These are phyloP conservation scores for Globisporangium perplexum DNA, from an alignment of 352 stramenopile genomes.

Conservation along the genomic window DNA sequence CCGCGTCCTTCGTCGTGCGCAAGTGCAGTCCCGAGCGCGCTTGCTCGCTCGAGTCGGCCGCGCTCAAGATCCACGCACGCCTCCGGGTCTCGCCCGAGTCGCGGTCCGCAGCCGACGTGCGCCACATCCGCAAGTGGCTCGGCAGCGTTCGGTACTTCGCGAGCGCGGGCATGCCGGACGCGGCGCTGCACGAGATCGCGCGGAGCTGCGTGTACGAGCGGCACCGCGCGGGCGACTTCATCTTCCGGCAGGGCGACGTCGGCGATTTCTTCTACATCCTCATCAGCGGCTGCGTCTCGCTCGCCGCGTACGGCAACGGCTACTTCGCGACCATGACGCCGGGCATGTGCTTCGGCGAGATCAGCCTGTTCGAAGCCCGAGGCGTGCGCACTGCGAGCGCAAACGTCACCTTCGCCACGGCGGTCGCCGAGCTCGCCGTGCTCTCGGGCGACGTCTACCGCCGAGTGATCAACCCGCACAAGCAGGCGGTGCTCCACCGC, in stretches of 20 bases:
- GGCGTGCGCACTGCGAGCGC: constrained; percentile 53
- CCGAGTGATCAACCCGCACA: constrained; percentile 64
- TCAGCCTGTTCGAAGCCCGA: constrained; percentile 53
- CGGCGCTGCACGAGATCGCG: constrained; percentile 47
- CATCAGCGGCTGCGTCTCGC: constrained; percentile 51
- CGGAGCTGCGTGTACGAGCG: constrained; percentile 34
- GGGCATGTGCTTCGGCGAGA: constrained; percentile 63
- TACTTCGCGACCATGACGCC: constrained; percentile 65
- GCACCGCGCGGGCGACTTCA: constrained; percentile 40
- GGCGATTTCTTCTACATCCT: constrained; percentile 73
- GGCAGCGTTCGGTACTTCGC: constrained; percentile 60
- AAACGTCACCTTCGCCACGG: constrained; percentile 48
- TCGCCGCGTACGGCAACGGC: constrained; percentile 61
- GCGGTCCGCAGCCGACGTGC: constrained; percentile 34
- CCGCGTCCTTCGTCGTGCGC: constrained; percentile 31
- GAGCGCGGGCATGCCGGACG: constrained; percentile 44
- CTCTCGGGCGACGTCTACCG: constrained; percentile 61
- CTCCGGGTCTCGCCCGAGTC: constrained; percentile 31
- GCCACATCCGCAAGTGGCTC: constrained; percentile 64
- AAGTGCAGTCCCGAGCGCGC: constrained; percentile 32
- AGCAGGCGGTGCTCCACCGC: constrained; percentile 51
- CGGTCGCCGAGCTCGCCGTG: constrained; percentile 44
- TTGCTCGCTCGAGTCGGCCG: constrained; percentile 28
- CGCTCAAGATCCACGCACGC: constrained; percentile 27
- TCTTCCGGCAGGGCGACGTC: constrained; percentile 67